These are phyloP conservation scores for Jimgerdemannia lactiflua DNA, from an alignment of 192 early-diverging fungal genomes.

Conservation along the genomic window DNA sequence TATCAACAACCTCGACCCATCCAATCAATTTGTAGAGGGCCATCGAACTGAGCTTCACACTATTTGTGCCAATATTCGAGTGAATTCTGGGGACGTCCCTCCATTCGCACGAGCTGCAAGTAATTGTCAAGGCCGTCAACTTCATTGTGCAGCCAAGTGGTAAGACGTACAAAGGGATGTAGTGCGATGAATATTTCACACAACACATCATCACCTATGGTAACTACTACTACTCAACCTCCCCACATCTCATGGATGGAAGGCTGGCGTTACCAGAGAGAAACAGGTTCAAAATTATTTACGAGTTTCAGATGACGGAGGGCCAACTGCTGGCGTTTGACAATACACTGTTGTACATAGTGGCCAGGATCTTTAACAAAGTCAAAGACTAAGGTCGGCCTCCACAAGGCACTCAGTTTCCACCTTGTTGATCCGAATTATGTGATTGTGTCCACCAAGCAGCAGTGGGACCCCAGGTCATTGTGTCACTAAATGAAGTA, in stretches of 20 bases:
- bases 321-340: slow-evolving; percentile 69
- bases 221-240: background rate
- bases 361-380: slow-evolving; percentile 63
- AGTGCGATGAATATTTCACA: no score
- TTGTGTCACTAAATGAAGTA: no score
- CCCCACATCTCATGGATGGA: slow-evolving; percentile 72
- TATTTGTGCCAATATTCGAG: slow-evolving; percentile 66
- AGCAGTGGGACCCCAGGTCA: slow-evolving; percentile 34
- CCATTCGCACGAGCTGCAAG: slow-evolving; percentile 18
- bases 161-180: no score
- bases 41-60: slow-evolving; percentile 46
- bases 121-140: no score
- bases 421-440: no score
- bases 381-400: slow-evolving; percentile 39
- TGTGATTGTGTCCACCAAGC: slow-evolving; percentile 58
- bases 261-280: no score
- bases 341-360: no score
- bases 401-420: no score
- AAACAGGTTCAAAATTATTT: no score
- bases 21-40: slow-evolving; percentile 48
- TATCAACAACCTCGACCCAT: slow-evolving; percentile 75
- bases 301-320: no score
- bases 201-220: no score
- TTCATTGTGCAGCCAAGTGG: no score
- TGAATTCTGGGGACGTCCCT: slow-evolving; percentile 30